Percentiles rank a stretch among this genome's conserved stretches.
phyloP scores from a whole-genome alignment of 2,329 filamentous ascomycete species.

The Ilyonectria mors-panacis region DNA sequence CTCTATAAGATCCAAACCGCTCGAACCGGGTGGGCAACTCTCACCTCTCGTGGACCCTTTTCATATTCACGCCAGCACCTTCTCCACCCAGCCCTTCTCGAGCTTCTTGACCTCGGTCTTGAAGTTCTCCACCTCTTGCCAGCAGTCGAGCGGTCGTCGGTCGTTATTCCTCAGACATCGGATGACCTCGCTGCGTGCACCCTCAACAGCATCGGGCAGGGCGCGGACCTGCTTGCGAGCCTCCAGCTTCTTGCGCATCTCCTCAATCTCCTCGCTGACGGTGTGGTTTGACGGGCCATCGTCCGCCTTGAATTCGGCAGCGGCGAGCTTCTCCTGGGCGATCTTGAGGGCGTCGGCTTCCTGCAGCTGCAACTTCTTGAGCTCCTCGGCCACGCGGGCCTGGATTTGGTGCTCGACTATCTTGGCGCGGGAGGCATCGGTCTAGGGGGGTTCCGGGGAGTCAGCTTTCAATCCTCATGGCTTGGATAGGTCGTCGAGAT shows the following conservation, averaged over 20 bases:
- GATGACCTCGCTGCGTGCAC: conserved; percentile 82
- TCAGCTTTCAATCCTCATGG: conserved; percentile 29
- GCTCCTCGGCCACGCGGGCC: conserved; percentile 86
- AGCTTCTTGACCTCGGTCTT: conserved; percentile 89
- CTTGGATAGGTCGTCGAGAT: background rate
- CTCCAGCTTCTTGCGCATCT: conserved; percentile 72
- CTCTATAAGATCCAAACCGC: conserved; percentile 30
- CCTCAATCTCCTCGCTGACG: conserved; percentile 73
- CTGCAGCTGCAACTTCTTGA: conserved; percentile 81
- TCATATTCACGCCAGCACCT: conserved; percentile 70
- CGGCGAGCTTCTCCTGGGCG: conserved; percentile 76
- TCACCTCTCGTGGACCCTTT: background rate
- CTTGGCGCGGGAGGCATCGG: conserved; percentile 88
- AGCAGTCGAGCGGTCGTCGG: conserved; percentile 91
- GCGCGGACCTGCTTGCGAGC: conserved; percentile 76
- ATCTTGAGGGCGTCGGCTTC: conserved; percentile 79
- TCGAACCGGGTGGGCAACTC: conserved; percentile 3
- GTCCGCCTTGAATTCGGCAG: conserved; percentile 54
- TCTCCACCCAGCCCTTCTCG: conserved; percentile 91
- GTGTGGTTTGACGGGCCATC: conserved; percentile 57
- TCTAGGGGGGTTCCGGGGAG: conserved; percentile 67
- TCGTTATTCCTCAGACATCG: conserved; percentile 88
- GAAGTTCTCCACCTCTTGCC: conserved; percentile 91
- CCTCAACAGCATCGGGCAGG: conserved; percentile 80
- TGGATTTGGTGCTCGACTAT: conserved; percentile 90